Evolutionary conservation across 169 alveolate species (phyloP).

Genomic region (Cryptosporidium bovis): DNA sequence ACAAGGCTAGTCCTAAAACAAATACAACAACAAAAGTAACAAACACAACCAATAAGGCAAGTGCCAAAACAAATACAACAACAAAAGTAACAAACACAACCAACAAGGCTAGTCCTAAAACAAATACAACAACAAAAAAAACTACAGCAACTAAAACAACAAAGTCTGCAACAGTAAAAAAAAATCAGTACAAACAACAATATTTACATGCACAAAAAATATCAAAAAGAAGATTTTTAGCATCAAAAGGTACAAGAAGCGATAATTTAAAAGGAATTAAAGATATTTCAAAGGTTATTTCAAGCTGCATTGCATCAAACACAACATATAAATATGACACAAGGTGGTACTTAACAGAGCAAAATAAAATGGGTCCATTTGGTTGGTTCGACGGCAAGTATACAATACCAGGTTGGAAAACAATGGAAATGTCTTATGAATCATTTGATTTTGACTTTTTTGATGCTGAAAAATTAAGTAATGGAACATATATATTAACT

Average conservation of each 20-base stretch:
- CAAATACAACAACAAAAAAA: not conserved
- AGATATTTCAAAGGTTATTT: conserved; percentile 16
- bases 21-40: conserved; percentile 2
- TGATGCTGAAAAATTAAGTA: conserved; percentile 24
- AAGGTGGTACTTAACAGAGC: conserved; percentile 66
- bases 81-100: not conserved
- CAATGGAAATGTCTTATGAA: conserved; percentile 64
- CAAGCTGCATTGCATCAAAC: conserved; percentile 49
- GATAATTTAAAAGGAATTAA: conserved; percentile 47
- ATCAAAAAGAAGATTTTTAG: not conserved
- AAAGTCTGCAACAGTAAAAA: conserved; percentile 33
- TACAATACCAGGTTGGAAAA: conserved; percentile 74
- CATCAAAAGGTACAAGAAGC: not conserved
- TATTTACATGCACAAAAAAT: conserved; percentile 45
- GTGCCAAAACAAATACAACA: not conserved
- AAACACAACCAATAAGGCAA: not conserved
- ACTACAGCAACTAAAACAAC: not conserved
- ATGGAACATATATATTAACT: conserved; percentile 59
- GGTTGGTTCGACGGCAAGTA: conserved; percentile 73
- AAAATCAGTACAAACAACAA: conserved; percentile 25
- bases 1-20: not conserved
- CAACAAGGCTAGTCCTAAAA: not conserved
- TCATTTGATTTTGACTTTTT: conserved; percentile 62
- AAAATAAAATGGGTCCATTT: conserved; percentile 69
- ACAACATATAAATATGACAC: conserved; percentile 46